Conservation (phyloP, 495 filamentous ascomycete species). For the Aspergillus mulundensis region DNA sequence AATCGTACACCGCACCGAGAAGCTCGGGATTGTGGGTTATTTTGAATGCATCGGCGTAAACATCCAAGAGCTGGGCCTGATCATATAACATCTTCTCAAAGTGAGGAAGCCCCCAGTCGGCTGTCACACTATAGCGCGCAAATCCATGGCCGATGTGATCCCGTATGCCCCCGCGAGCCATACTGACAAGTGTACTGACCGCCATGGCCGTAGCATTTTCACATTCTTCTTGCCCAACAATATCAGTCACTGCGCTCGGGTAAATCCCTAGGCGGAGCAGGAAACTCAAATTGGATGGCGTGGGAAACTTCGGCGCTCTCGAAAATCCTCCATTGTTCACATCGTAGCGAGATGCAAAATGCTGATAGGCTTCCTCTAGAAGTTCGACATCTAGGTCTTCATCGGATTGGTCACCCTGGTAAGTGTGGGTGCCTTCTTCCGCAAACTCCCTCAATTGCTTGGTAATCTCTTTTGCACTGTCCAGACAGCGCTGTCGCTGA, state of each 20-base stretch:
- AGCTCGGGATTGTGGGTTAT: constrained; percentile 66
- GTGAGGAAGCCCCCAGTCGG: constrained; percentile 87
- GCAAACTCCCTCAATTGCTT: constrained; percentile 79
- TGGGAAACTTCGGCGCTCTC: constrained; percentile 82
- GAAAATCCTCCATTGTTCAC: constrained; percentile 72
- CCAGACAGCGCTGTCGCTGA: constrained; percentile 73
- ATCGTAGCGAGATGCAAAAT: constrained; percentile 78
- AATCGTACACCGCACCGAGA: constrained; percentile 74
- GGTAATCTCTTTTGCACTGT: constrained; percentile 78
- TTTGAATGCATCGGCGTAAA: constrained; percentile 87
- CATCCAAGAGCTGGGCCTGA: constrained; percentile 79
- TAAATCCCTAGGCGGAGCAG: constrained; percentile 73
- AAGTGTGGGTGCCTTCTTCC: constrained; percentile 72
- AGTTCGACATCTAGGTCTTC: constrained; percentile 82
- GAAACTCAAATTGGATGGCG: constrained; percentile 78
- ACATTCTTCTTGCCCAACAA: constrained; percentile 81
- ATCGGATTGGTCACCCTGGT: constrained; percentile 48
- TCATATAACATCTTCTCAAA: constrained; percentile 99
- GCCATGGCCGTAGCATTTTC: constrained; percentile 75
- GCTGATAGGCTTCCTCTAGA: constrained; percentile 80
- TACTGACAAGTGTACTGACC: constrained; percentile 70
- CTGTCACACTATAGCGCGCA: constrained; percentile 82
- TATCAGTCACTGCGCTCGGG: constrained; percentile 67
- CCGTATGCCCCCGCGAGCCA: constrained; percentile 82
- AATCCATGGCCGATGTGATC: constrained; percentile 94